Percentiles rank a stretch among this genome's conserved stretches.
These are phyloP conservation scores for Actinidia arguta DNA, from an alignment of 179 eudicot species.

Conservation along the genomic window DNA sequence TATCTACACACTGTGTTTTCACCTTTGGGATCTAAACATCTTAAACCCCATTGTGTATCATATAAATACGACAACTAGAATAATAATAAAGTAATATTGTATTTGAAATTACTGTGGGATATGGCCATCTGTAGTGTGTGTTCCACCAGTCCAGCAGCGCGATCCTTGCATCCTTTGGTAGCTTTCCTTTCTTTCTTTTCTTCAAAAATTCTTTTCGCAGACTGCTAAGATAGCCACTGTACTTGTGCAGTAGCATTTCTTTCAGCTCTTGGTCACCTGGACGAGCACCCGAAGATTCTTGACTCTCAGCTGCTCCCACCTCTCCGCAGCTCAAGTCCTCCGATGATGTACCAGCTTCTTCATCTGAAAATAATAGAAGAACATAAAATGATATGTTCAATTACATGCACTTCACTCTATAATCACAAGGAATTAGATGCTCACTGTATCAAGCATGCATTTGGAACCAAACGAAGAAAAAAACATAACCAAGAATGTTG, in stretches of 20 bases:
- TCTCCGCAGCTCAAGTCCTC: constrained; percentile 47
- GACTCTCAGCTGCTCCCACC: constrained; percentile 35
- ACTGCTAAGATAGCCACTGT: constrained; percentile 64
- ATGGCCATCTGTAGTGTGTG: constrained; percentile 90
- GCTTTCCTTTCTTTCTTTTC: constrained; percentile 91
- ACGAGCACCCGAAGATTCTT: constrained; percentile 27
- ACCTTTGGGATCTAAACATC: not conserved
- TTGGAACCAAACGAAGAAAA: not conserved
- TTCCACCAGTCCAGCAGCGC: constrained; percentile 94
- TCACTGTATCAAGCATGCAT: not conserved
- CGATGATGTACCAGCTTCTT: constrained; percentile 34
- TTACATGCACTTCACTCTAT: not conserved
- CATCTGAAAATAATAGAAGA: constrained; percentile 31
- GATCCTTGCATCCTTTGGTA: constrained; percentile 84
- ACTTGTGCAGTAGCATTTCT: constrained; percentile 46
- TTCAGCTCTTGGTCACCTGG: constrained; percentile 41
- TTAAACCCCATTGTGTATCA: not conserved
- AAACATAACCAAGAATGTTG: not conserved
- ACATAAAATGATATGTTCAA: not conserved
- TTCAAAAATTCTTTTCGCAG: constrained; percentile 81
- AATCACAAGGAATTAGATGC: not conserved
- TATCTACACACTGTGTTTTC: not conserved
- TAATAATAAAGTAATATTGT: not conserved
- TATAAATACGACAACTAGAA: not conserved
- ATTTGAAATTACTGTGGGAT: constrained; percentile 76